These are phyloP conservation scores for Dothistroma septosporum DNA, from an alignment of 2,329 filamentous ascomycete species.

Conservation along the genomic window DNA sequence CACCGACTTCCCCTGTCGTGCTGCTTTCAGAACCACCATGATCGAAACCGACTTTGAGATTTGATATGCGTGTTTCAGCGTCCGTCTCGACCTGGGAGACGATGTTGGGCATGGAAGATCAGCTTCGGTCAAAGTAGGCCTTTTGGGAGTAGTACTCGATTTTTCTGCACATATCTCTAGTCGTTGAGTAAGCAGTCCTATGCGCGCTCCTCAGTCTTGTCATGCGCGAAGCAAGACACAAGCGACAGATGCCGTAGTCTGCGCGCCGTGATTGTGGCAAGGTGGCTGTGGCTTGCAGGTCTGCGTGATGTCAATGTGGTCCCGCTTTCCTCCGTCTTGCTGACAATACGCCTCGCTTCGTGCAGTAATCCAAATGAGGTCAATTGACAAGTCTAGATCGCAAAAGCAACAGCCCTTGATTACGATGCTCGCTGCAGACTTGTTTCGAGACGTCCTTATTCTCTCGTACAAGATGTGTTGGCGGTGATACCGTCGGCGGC, in stretches of 20 bases:
- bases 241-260: not conserved
- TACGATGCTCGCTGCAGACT: not conserved
- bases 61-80: slow-evolving; percentile 8
- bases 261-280: not conserved
- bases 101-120: slow-evolving; percentile 1
- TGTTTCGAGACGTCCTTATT: not conserved
- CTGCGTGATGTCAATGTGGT: not conserved
- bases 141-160: slow-evolving; percentile 2
- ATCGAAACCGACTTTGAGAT: not conserved
- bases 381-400: not conserved
- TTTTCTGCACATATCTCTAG: not conserved
- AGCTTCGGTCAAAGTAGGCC: slow-evolving; percentile 3
- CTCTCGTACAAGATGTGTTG: not conserved
- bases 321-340: not conserved
- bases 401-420: not conserved
- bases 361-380: not conserved
- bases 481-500: not conserved
- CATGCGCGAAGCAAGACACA: not conserved
- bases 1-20: not conserved
- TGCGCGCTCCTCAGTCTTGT: not conserved
- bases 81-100: not conserved
- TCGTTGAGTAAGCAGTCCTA: slow-evolving; percentile 2
- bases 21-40: slow-evolving; percentile 5
- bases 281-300: not conserved
- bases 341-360: not conserved